Conservation (phyloP, 768 basidiomycete genomes). For the Lactarius psammicola region DNA sequence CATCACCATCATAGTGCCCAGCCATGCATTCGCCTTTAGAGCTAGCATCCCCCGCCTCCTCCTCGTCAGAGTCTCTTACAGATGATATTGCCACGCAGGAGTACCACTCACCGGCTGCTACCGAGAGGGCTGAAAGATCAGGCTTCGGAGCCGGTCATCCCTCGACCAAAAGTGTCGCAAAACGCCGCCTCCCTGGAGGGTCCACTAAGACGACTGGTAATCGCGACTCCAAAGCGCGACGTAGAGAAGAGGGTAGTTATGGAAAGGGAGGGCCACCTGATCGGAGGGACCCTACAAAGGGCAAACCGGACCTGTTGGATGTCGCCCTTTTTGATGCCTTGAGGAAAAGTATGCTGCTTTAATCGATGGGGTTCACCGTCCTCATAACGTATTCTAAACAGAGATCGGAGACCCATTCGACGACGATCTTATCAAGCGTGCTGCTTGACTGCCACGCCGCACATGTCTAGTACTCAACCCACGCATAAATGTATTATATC, state of each 20-base stretch:
- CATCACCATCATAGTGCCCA: not conserved
- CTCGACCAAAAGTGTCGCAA: slow-evolving; percentile 20
- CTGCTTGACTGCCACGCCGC: slow-evolving; percentile 15
- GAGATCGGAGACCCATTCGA: slow-evolving; percentile 37
- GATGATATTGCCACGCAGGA: slow-evolving; percentile 14
- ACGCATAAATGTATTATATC: not conserved
- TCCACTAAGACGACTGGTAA: slow-evolving; percentile 23
- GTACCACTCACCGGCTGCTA: not conserved
- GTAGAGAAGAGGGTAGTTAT: slow-evolving; percentile 25
- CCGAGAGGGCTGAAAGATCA: slow-evolving; percentile 15
- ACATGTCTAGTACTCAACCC: not conserved
- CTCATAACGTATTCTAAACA: slow-evolving; percentile 10
- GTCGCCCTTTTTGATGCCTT: slow-evolving; percentile 19
- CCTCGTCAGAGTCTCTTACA: slow-evolving; percentile 30
- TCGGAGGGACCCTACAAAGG: slow-evolving; percentile 19
- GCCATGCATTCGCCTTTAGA: slow-evolving; percentile 31
- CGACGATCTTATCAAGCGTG: slow-evolving; percentile 31
- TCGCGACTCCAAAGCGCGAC: slow-evolving; percentile 28
- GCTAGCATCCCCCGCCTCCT: slow-evolving; percentile 30
- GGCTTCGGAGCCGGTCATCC: slow-evolving; percentile 2
- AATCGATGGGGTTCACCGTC: not conserved
- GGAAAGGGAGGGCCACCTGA: slow-evolving; percentile 21
- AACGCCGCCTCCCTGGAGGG: slow-evolving; percentile 27
- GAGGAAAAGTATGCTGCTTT: slow-evolving; percentile 20
- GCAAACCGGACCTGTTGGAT: slow-evolving; percentile 26